Conservation (phyloP, 192 early-diverging fungal genomes). For the Backusella morwellensis region DNA sequence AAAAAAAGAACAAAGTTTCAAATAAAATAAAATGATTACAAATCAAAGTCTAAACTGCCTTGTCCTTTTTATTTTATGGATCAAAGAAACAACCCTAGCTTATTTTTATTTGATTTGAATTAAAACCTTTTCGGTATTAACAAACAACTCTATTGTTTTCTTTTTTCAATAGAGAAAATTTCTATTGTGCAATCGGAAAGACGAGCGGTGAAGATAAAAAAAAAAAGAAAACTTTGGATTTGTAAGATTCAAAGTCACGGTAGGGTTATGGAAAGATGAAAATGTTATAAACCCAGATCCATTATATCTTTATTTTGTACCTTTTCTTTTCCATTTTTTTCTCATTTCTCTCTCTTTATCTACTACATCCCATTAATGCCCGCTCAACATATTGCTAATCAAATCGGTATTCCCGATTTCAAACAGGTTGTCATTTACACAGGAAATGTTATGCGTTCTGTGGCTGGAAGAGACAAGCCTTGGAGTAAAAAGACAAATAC, state of each 20-base stretch:
- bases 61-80: neutral
- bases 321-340: neutral
- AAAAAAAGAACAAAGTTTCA: neutral
- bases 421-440: conserved; percentile 48
- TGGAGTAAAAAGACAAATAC: conserved; percentile 45
- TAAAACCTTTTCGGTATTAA: neutral
- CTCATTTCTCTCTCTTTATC: neutral
- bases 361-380: conserved; percentile 12
- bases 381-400: conserved; percentile 12
- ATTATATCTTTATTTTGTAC: neutral
- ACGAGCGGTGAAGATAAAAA: neutral
- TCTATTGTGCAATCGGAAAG: neutral
- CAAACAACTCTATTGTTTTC: neutral
- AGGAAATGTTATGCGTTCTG: conserved; percentile 50
- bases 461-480: conserved; percentile 37
- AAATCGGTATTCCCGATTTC: conserved; percentile 26
- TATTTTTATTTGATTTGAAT: neutral
- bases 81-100: neutral
- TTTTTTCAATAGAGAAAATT: too few species aligned
- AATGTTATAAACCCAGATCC: neutral
- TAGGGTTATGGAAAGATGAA: neutral
- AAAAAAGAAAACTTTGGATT: neutral
- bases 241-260: neutral
- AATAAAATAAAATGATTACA: neutral
- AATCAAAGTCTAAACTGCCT: neutral